Base-by-base conservation (phyloP, 208 protist genomes). In the Zelonia costaricensis region DNA sequence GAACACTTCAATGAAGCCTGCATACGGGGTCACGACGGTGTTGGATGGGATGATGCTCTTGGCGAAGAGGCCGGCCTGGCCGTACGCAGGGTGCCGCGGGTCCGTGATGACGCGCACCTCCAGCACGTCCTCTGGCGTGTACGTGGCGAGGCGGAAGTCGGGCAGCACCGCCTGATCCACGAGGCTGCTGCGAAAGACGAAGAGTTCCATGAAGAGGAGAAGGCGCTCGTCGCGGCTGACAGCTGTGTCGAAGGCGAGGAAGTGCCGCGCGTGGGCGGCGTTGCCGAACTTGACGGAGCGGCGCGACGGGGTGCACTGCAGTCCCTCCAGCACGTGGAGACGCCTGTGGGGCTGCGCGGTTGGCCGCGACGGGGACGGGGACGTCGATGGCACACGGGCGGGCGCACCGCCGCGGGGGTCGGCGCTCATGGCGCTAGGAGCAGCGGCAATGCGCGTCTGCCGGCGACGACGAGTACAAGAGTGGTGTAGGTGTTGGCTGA, bases 51-150 rank as follows among this genome's bases (percentile, higher is more conserved):
- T 94, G 8, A 60, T 57, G 27, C 49, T 54, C 52, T 79, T 87
- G 3, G 87, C 91, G 67, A 87, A 94, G 20, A 96, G 84, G 0
- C 87, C 91, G 4, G 82, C 75, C 55, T 96, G 91, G n/a, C 91
- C 85, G 64, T 84, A 96, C 9, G 91, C 91, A 4, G 91, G 91
- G 48, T 96, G 91, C 0, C 71, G 78, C 15, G 67, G 74, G 62
- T 94, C 84, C 10, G 80, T 84, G 16, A 94, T 73, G 2, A 94
- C 78, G 23, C 91, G 82, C 45, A 96, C 71, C 72, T 96, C 87
- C 46, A 93, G 78, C 31, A 84, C 63, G 47, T 92, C 66, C 45
- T 91, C 84, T 3, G 90, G 90, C 0, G 70, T 45, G 73, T 95
- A 95, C 8, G 57, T 36, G 13, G 84, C 47, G 9, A 45, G 33